Conservation (phyloP, 2,329 filamentous ascomycete genomes). For the Exophiala aquamarina region DNA sequence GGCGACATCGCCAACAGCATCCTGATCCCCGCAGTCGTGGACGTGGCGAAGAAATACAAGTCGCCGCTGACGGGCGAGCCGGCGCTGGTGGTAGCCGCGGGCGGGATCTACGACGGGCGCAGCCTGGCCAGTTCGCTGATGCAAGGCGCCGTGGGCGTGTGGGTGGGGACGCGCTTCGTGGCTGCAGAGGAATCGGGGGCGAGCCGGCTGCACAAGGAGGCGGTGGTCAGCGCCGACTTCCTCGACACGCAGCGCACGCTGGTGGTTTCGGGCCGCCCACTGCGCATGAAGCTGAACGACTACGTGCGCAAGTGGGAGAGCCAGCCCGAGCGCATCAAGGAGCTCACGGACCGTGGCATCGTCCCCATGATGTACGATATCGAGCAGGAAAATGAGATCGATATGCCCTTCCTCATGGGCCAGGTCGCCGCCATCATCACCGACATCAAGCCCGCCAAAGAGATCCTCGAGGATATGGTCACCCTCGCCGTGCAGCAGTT, state of each 20-base stretch:
- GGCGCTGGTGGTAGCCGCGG: conserved; percentile 83
- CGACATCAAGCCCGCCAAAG: conserved; percentile 74
- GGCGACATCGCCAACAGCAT: conserved; percentile 84
- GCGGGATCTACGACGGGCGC: conserved; percentile 80
- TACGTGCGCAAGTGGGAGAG: conserved; percentile 82
- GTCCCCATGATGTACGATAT: conserved; percentile 82
- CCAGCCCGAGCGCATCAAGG: conserved; percentile 70
- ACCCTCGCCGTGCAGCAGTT: conserved; percentile 69
- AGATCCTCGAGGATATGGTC: conserved; percentile 92
- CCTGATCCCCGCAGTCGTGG: conserved; percentile 81
- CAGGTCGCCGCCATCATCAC: conserved; percentile 80
- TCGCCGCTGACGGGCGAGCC: conserved; percentile 68
- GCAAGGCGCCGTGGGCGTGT: conserved; percentile 84
- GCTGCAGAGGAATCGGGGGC: conserved; percentile 79
- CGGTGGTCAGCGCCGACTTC: conserved; percentile 75
- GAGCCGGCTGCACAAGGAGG: conserved; percentile 77
- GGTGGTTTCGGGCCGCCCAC: conserved; percentile 76
- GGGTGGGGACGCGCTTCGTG: conserved; percentile 93
- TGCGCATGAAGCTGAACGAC: conserved; percentile 78
- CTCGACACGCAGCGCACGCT: conserved; percentile 80
- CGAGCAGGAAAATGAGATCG: conserved; percentile 70
- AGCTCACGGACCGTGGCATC: conserved; percentile 72
- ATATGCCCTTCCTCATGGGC: conserved; percentile 89
- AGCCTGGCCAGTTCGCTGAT: conserved; percentile 79
- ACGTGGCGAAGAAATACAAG: conserved; percentile 72